Evolutionary conservation across 1,139 yeast species (phyloP).

Genomic region (Zygosaccharomyces pseudobailii): DNA sequence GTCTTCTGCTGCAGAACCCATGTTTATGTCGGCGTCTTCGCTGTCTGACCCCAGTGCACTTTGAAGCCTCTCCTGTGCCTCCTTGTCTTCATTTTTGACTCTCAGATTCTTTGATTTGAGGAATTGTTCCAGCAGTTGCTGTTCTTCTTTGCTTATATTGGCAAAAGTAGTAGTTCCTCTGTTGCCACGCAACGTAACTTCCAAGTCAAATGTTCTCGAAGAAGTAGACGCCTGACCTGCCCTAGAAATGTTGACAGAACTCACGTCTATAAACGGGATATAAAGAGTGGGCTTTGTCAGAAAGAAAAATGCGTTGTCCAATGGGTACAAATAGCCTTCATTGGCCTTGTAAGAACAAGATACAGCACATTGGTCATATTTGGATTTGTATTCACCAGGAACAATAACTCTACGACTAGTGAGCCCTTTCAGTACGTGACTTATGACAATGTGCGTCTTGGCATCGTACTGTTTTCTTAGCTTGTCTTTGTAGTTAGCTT

Average conservation of each 20-base stretch:
- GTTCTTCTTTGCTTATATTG: slow-evolving; percentile 87
- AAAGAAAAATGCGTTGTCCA: slow-evolving; percentile 85
- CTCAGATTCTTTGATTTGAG: slow-evolving; percentile 72
- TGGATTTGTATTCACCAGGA: slow-evolving; percentile 80
- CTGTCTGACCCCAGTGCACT: slow-evolving; percentile 69
- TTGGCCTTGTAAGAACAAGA: slow-evolving; percentile 91
- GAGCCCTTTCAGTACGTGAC: slow-evolving; percentile 85
- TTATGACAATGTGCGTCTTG: slow-evolving; percentile 80
- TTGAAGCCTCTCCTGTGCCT: slow-evolving; percentile 75
- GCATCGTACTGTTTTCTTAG: slow-evolving; percentile 73
- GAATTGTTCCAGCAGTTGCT: slow-evolving; percentile 68
- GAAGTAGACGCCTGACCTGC: slow-evolving; percentile 78
- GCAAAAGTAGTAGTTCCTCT: slow-evolving; percentile 79
- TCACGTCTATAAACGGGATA: slow-evolving; percentile 80
- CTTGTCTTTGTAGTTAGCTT: slow-evolving; percentile 69
- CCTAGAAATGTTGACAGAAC: slow-evolving; percentile 76
- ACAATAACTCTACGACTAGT: slow-evolving; percentile 80
- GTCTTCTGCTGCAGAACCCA: slow-evolving; percentile 73
- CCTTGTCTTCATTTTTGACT: slow-evolving; percentile 84
- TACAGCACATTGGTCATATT: slow-evolving; percentile 74
- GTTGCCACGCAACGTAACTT: slow-evolving; percentile 63
- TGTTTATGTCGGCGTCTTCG: slow-evolving; percentile 59
- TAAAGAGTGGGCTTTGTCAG: slow-evolving; percentile 92
- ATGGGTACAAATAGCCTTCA: slow-evolving; percentile 87
- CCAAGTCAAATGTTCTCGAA: slow-evolving; percentile 89